Conservation (phyloP, 306 rosid genomes). For the Rosa rugosa region DNA sequence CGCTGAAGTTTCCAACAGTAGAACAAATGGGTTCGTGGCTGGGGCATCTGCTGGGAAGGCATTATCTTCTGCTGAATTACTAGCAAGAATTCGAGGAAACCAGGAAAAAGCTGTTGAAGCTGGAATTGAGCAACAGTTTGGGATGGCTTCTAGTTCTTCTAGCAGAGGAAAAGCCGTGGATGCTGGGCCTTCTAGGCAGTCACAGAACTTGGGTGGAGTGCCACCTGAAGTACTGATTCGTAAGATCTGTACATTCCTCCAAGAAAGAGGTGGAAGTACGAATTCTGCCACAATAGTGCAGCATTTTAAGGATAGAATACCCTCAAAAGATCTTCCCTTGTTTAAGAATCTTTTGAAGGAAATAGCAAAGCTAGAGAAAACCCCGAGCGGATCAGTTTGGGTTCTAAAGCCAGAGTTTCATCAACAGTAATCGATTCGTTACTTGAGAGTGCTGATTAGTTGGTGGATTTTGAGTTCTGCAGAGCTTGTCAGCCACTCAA, state of each 20-base stretch:
- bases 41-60: slow-evolving; percentile 87
- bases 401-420: slow-evolving; percentile 75
- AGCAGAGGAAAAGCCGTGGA: slow-evolving; percentile 42
- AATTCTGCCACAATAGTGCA: slow-evolving; percentile 70
- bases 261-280: slow-evolving; percentile 71
- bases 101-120: slow-evolving; percentile 73
- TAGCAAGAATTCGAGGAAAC: slow-evolving; percentile 65
- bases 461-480: neutral
- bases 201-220: slow-evolving; percentile 44
- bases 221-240: slow-evolving; percentile 88
- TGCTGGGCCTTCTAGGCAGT: slow-evolving; percentile 48
- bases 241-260: slow-evolving; percentile 74
- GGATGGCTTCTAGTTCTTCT: slow-evolving; percentile 31
- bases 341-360: slow-evolving; percentile 93
- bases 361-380: slow-evolving; percentile 72
- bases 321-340: slow-evolving; percentile 73
- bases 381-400: slow-evolving; percentile 67
- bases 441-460: neutral
- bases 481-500: neutral
- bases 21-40: slow-evolving; percentile 59
- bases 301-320: slow-evolving; percentile 80
- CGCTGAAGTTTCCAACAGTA: slow-evolving; percentile 41
- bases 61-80: slow-evolving; percentile 72
- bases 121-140: slow-evolving; percentile 65
- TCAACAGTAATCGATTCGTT: slow-evolving; percentile 18